phyloP scores from a whole-genome alignment of 2,329 filamentous ascomycete genomes.

The Beauveria brongniartii region DNA sequence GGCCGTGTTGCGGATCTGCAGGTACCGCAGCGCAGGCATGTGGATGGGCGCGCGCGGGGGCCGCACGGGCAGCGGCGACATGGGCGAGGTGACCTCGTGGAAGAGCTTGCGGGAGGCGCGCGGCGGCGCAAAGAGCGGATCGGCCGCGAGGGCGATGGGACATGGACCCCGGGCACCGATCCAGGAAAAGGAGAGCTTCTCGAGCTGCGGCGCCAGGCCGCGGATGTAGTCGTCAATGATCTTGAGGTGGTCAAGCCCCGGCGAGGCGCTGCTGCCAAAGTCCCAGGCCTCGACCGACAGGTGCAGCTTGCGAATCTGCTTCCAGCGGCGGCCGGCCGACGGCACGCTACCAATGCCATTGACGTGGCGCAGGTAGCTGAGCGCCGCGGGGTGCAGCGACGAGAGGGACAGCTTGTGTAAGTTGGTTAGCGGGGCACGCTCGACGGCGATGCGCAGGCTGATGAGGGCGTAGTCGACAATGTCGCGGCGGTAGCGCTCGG shows the following conservation, averaged over 20 bases:
- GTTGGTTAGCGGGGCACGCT: slow-evolving; percentile 58
- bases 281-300: slow-evolving; percentile 67
- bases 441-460: slow-evolving; percentile 74
- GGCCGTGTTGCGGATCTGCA: slow-evolving; percentile 64
- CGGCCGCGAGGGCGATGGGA: slow-evolving; percentile 61
- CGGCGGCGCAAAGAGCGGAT: slow-evolving; percentile 58
- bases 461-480: slow-evolving; percentile 85
- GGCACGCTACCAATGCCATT: slow-evolving; percentile 69
- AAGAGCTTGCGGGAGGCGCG: slow-evolving; percentile 50
- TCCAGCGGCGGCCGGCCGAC: slow-evolving; percentile 64
- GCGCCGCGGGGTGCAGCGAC: slow-evolving; percentile 64
- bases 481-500: slow-evolving; percentile 64
- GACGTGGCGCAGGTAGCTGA: slow-evolving; percentile 69
- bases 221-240: slow-evolving; percentile 76
- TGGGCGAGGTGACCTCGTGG: slow-evolving; percentile 55
- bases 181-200: slow-evolving; percentile 72
- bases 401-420: slow-evolving; percentile 65
- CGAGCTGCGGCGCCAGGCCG: slow-evolving; percentile 56
- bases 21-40: slow-evolving; percentile 59
- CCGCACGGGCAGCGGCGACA: slow-evolving; percentile 51
- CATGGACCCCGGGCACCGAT: slow-evolving; percentile 64
- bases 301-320: slow-evolving; percentile 65
- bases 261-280: slow-evolving; percentile 50
- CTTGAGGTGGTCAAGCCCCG: slow-evolving; percentile 62
- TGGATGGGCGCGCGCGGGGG: slow-evolving; percentile 47